Percentiles rank a stretch among this genome's conserved stretches.
phyloP scores from a whole-genome alignment of 805 yeast species.

The Grigorovia humatica region DNA sequence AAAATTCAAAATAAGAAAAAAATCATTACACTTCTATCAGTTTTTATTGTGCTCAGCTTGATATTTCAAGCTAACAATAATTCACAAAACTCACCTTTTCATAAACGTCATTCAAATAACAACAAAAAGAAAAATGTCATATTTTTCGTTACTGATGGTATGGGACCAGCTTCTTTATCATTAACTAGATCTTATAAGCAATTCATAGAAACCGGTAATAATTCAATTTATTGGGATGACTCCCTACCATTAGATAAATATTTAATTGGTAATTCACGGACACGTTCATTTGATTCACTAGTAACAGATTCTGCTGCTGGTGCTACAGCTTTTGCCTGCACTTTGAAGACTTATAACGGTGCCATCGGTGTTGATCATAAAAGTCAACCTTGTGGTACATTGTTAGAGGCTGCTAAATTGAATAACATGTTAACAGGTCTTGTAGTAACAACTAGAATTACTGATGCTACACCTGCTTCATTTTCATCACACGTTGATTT shows the following conservation, averaged over 20 bases:
- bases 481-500: constrained; percentile 71
- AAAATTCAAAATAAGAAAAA: not conserved
- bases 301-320: constrained; percentile 97
- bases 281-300: constrained; percentile 64
- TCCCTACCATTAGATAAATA: constrained; percentile 53
- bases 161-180: constrained; percentile 83
- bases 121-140: constrained; percentile 57
- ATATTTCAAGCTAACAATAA: not conserved
- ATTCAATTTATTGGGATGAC: constrained; percentile 40
- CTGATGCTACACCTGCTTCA: constrained; percentile 94
- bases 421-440: constrained; percentile 77
- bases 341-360: constrained; percentile 73
- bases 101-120: not conserved
- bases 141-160: constrained; percentile 90
- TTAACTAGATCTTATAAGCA: constrained; percentile 71
- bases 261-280: constrained; percentile 75
- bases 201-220: constrained; percentile 16
- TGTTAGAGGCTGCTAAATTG: constrained; percentile 77
- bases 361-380: constrained; percentile 78
- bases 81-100: not conserved
- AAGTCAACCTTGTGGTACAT: constrained; percentile 72
- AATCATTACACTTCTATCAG: not conserved
- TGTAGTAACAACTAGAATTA: constrained; percentile 84
- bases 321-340: constrained; percentile 89
- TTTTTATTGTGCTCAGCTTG: not conserved